A percentile compares a stretch with the other conserved stretches of the same genome.
phyloP scores from a whole-genome alignment of 2,329 filamentous ascomycete genomes.

The Claviceps cyperi region DNA sequence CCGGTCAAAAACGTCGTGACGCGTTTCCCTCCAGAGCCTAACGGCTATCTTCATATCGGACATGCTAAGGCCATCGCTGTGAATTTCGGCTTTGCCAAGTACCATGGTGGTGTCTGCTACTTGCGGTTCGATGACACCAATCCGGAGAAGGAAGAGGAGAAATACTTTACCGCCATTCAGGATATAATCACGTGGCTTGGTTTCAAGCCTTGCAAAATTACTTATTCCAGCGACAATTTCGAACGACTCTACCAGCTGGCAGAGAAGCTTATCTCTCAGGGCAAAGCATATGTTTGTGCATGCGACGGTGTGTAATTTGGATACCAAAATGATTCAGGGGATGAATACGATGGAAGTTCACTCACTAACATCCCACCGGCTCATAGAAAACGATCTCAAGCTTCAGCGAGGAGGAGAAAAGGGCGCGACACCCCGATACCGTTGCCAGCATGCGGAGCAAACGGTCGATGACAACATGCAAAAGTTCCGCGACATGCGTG shows the following conservation, averaged over 20 bases:
- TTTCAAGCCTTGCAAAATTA: slow-evolving; percentile 36
- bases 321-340: not conserved
- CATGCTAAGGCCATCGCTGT: slow-evolving; percentile 92
- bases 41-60: slow-evolving; percentile 85
- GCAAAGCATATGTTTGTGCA: slow-evolving; percentile 66
- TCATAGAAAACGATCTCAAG: slow-evolving; percentile 60
- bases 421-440: slow-evolving; percentile 53
- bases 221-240: slow-evolving; percentile 80
- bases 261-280: slow-evolving; percentile 61
- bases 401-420: slow-evolving; percentile 69
- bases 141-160: slow-evolving; percentile 80
- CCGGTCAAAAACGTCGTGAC: slow-evolving; percentile 49
- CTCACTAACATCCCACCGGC: not conserved
- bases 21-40: slow-evolving; percentile 75
- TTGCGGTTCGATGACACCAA: slow-evolving; percentile 82
- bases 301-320: slow-evolving; percentile 49
- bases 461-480: slow-evolving; percentile 59
- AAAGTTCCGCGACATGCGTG: slow-evolving; percentile 81
- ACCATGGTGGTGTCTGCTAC: slow-evolving; percentile 49
- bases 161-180: slow-evolving; percentile 77
- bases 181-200: slow-evolving; percentile 80
- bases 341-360: not conserved
- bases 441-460: slow-evolving; percentile 67
- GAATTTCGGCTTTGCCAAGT: slow-evolving; percentile 87
- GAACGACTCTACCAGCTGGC: slow-evolving; percentile 70